Conservation (phyloP, 2,329 filamentous ascomycete genomes). For the Chrysoporthe puriensis region DNA sequence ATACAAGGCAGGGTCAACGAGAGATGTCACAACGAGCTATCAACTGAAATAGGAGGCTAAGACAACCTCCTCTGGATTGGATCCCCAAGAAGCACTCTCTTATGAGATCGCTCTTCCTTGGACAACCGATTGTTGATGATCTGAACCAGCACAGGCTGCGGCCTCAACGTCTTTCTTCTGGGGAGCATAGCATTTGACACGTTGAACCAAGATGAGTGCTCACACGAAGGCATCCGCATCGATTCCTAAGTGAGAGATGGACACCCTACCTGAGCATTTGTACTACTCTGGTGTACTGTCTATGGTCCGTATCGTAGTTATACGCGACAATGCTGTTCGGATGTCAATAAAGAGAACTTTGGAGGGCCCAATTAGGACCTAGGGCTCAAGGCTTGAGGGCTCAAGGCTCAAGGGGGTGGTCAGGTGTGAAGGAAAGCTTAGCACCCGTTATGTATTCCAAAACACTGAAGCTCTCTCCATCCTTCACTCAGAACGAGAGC, state of each 20-base stretch:
- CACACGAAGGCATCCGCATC: background rate
- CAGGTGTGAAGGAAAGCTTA: slow-evolving; percentile 1
- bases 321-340: slow-evolving; percentile 54
- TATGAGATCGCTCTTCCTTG: background rate
- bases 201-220: background rate
- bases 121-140: background rate
- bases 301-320: slow-evolving; percentile 59
- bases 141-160: background rate
- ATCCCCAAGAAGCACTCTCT: no score
- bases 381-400: background rate
- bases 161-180: background rate
- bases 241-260: background rate
- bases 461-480: slow-evolving; percentile 65
- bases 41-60: background rate
- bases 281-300: slow-evolving; percentile 56
- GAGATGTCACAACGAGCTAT: background rate
- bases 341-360: background rate
- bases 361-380: background rate
- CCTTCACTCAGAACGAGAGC: slow-evolving; percentile 65
- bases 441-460: slow-evolving; percentile 59
- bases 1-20: background rate
- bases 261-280: slow-evolving; percentile 57
- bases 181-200: background rate
- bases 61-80: background rate
- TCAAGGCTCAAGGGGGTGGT: background rate